Evolutionary conservation across 805 yeast species (phyloP).

Genomic region (Pichia manshurica): DNA sequence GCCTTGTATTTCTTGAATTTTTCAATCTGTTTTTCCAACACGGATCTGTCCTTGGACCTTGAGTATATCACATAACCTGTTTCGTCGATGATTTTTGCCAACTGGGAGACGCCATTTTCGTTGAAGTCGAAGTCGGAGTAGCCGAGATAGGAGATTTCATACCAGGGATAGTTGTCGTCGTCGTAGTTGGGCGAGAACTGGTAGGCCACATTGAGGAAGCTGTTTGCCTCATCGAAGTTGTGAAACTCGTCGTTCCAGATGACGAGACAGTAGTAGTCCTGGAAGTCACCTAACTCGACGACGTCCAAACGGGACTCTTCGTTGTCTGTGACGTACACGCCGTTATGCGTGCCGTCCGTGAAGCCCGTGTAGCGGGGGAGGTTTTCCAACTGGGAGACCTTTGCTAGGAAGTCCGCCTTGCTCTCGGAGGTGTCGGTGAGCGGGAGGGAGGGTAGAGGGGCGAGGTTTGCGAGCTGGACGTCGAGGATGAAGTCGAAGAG

Average conservation of each 20-base stretch:
- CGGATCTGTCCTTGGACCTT: constrained; percentile 25
- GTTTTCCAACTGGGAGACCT: neutral
- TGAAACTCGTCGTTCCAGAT: constrained; percentile 82
- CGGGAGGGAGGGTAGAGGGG: constrained; percentile 15
- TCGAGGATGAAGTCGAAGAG: constrained; percentile 39
- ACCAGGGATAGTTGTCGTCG: constrained; percentile 6
- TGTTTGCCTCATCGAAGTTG: constrained; percentile 35
- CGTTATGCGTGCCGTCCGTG: neutral
- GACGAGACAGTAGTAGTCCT: constrained; percentile 39
- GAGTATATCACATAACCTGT: constrained; percentile 46
- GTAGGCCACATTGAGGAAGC: constrained; percentile 16
- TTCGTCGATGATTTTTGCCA: constrained; percentile 43
- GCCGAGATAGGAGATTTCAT: constrained; percentile 9
- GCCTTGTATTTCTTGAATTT: neutral
- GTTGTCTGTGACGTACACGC: neutral
- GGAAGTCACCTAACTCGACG: neutral
- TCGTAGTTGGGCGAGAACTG: neutral
- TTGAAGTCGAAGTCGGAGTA: constrained; percentile 2
- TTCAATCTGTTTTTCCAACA: neutral
- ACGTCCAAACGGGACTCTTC: neutral
- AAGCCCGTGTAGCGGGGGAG: neutral
- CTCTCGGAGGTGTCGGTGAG: neutral
- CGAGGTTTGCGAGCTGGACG: constrained; percentile 32
- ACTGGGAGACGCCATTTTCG: neutral
- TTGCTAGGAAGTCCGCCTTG: neutral